These are phyloP conservation scores for Diaporthe humulicola DNA, from an alignment of 2,329 filamentous ascomycete species.

Conservation along the genomic window DNA sequence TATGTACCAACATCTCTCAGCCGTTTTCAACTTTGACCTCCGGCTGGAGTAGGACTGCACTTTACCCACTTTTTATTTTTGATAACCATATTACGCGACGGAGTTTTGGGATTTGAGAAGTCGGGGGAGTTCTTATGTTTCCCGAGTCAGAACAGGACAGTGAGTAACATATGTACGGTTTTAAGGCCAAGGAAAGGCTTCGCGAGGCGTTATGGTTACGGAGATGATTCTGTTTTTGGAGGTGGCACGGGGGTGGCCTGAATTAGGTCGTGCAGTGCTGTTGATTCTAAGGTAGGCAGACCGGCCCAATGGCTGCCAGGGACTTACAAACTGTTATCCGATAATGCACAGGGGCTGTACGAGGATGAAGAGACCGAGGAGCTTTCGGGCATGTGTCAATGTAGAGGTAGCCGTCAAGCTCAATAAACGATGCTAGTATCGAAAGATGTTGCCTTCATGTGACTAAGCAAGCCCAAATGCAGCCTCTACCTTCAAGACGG, in stretches of 20 bases:
- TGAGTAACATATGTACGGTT: neutral
- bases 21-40: neutral
- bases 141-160: slow-evolving; percentile 11
- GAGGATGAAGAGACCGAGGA: neutral
- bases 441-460: neutral
- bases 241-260: neutral
- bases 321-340: neutral
- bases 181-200: neutral
- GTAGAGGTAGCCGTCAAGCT: slow-evolving; percentile 2
- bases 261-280: neutral
- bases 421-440: neutral
- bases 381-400: neutral
- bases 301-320: neutral
- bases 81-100: slow-evolving; percentile 23
- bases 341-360: neutral
- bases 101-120: slow-evolving; percentile 33
- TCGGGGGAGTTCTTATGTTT: slow-evolving; percentile 9
- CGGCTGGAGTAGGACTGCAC: neutral
- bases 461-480: neutral
- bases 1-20: slow-evolving; percentile 10
- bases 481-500: neutral
- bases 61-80: neutral
- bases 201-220: slow-evolving; percentile 14
- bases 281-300: neutral
- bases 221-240: neutral